Evolutionary conservation across 768 basidiomycete species (phyloP).

Genomic region (Panellus pusillus): DNA sequence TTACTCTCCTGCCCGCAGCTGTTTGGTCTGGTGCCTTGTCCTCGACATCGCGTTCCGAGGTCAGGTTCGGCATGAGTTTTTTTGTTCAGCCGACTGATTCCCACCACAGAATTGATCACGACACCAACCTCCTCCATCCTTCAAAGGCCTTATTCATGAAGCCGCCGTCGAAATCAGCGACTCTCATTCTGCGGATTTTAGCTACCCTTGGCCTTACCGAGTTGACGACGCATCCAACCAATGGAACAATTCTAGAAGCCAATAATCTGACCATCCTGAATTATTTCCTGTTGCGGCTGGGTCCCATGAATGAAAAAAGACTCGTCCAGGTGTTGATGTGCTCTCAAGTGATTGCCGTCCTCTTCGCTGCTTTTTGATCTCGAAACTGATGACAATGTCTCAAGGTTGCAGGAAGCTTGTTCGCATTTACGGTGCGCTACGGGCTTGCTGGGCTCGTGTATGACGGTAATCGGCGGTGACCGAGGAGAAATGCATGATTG

Average conservation of each 20-base stretch:
- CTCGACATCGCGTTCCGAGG: conserved; percentile 91
- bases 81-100: not conserved
- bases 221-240: conserved; percentile 54
- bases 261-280: conserved; percentile 95
- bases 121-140: conserved; percentile 77
- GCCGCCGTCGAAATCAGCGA: conserved; percentile 56
- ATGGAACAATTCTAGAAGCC: conserved; percentile 60
- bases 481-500: conserved; percentile 1
- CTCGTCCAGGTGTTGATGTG: conserved; percentile 73
- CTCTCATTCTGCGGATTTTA: conserved; percentile 57
- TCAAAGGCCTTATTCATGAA: conserved; percentile 64
- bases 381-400: not conserved
- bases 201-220: conserved; percentile 65
- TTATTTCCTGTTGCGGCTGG: conserved; percentile 73
- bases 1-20: conserved; percentile 91
- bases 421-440: conserved; percentile 88
- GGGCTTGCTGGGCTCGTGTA: conserved; percentile 88
- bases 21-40: conserved; percentile 91
- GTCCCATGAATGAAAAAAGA: conserved; percentile 82
- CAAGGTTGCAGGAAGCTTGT: conserved; percentile 69
- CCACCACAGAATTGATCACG: conserved; percentile 62
- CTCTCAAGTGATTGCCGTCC: conserved; percentile 56
- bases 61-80: conserved; percentile 34
- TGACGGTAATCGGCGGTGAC: conserved; percentile 84
- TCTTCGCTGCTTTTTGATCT: conserved; percentile 2